These are phyloP conservation scores for Leccinum subgranulosum DNA, from an alignment of 768 basidiomycete species.

Conservation along the genomic window DNA sequence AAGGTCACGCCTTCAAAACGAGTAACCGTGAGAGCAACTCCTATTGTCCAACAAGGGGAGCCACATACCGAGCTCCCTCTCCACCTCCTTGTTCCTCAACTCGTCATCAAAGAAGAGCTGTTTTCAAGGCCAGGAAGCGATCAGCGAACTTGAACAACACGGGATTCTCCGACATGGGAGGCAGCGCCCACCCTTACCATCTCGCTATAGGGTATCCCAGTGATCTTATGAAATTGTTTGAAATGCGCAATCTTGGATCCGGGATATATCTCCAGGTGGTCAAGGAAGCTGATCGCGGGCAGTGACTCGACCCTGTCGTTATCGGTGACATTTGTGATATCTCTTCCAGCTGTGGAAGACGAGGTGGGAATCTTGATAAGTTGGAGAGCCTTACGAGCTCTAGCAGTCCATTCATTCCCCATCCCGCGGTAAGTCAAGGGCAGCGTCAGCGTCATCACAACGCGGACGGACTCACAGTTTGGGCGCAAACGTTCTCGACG, in stretches of 20 bases:
- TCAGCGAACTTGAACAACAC: background rate
- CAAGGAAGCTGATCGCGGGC: conserved; percentile 60
- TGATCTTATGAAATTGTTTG: conserved; percentile 65
- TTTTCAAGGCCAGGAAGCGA: background rate
- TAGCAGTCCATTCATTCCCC: conserved; percentile 24
- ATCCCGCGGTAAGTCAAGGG: background rate
- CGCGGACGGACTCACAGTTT: conserved; percentile 49
- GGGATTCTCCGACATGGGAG: background rate
- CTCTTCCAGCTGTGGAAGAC: conserved; percentile 34
- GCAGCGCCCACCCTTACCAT: conserved; percentile 50
- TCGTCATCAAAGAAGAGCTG: conserved; percentile 77
- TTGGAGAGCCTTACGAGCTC: conserved; percentile 73
- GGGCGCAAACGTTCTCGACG: conserved; percentile 69
- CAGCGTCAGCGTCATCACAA: background rate
- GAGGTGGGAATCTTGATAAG: conserved; percentile 48
- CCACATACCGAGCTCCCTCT: conserved; percentile 45
- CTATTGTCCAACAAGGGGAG: background rate
- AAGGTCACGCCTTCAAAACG: conserved; percentile 72
- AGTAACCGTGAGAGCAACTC: background rate
- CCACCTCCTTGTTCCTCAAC: conserved; percentile 48
- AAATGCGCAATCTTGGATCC: conserved; percentile 85
- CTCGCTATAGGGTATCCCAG: conserved; percentile 73
- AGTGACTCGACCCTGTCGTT: conserved; percentile 25
- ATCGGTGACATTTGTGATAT: conserved; percentile 6
- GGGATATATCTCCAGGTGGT: conserved; percentile 73